Conservation (phyloP, 441 rosid genomes). For the Bocquillonia castaneifolia region DNA sequence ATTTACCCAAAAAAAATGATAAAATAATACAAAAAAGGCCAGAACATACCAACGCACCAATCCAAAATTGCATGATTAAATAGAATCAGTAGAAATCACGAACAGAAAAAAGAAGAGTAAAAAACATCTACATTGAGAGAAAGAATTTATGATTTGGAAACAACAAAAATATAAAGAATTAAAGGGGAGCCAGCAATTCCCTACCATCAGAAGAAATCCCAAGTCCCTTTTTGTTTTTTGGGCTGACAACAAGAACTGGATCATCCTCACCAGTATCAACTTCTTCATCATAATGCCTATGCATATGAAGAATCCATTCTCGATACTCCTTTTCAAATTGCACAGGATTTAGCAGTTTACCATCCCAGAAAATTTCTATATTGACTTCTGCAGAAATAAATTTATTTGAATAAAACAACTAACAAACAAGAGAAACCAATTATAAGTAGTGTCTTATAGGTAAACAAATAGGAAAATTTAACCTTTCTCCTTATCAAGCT, state of each 20-base stretch:
- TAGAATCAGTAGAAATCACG: background rate
- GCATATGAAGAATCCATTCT: slow-evolving; percentile 69
- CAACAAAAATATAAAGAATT: background rate
- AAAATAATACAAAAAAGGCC: background rate
- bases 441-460: background rate
- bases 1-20: background rate
- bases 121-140: background rate
- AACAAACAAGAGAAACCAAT: background rate
- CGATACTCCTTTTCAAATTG: slow-evolving; percentile 57
- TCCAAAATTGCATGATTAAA: slow-evolving; percentile 1
- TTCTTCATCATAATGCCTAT: slow-evolving; percentile 53
- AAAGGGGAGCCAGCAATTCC: slow-evolving; percentile 15
- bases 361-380: slow-evolving; percentile 35
- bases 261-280: slow-evolving; percentile 51
- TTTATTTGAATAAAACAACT: background rate
- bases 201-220: slow-evolving; percentile 57
- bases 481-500: slow-evolving; percentile 42
- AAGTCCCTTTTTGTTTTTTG: slow-evolving; percentile 45
- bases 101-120: background rate
- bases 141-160: background rate
- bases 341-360: slow-evolving; percentile 26
- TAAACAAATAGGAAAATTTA: background rate
- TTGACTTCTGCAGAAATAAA: slow-evolving; percentile 35
- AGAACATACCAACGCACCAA: background rate
- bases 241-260: slow-evolving; percentile 37